Evolutionary conservation across 768 basidiomycete genomes (phyloP), one percentile per base, ranked within the genome.

Genomic region (Psilocybe azurescens): DNA sequence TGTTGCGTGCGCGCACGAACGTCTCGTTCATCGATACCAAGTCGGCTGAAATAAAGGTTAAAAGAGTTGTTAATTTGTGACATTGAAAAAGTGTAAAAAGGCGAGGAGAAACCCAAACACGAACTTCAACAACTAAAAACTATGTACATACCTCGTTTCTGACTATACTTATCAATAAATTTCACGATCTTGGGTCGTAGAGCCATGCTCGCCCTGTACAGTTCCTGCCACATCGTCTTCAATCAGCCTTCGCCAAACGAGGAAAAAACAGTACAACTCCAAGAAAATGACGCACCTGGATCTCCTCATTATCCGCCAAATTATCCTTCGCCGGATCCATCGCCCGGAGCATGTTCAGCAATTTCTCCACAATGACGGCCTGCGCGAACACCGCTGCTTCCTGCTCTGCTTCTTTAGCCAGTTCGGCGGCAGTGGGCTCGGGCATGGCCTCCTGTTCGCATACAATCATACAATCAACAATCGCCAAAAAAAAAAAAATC

Each of bases 131-230:
- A 20, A n/a, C 20, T 20, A 36, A 36, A 36, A 36, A 36, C 5
- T 6, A 36, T 5, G 7, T 10, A 54, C 54, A 30, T 61, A 82
- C 84, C 84, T 76, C 95, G 83, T 78, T 98, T 97, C 79, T 97
- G 95, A 68, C 91, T 95, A 72, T 98, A 98, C 79, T 95, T 97
- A 74, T 97, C 95, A 65, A 98, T 97, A 57, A 99, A 76, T 70
- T 95, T 95, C 63, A 97, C 95, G 65, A 99, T 97, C 81, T 95
- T 96, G 6, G 95, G 95, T 49, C 96, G 84, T 44, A 97, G 76
- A 3, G 89, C 84, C 89, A 99, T 95, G 69, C 91, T 90, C 24
- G 89, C 87, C 47, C 95, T 86, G 75, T 99, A 98, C 54, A 98
- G 74, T 73, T 97, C 94, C 20, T 20, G 20, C 20, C 20, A 20